These are phyloP conservation scores for Rhizophora mangle DNA, from an alignment of 345 rosid genomes.

Conservation along the genomic window DNA sequence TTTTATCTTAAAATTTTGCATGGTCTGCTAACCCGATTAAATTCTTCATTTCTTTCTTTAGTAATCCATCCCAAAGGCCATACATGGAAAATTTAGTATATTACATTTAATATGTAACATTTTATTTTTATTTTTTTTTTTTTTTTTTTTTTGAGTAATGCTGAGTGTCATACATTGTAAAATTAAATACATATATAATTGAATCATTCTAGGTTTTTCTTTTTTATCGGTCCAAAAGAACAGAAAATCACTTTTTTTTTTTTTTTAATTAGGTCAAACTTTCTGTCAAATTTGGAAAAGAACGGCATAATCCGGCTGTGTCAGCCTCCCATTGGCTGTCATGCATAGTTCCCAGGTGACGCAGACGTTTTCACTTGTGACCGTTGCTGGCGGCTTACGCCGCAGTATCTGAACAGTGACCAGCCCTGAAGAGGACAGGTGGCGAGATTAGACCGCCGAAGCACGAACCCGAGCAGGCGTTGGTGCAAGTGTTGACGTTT, in stretches of 20 bases:
- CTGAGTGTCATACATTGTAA: no score
- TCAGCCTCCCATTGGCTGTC: neutral
- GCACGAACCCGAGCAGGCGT: constrained; percentile 13
- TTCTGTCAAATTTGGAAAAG: neutral
- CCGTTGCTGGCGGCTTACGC: constrained; percentile 1
- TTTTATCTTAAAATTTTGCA: no score
- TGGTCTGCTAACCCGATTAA: no score
- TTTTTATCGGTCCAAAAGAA: neutral
- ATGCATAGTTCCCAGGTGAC: constrained; percentile 18
- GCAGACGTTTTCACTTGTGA: neutral
- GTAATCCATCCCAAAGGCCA: no score
- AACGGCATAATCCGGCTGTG: neutral
- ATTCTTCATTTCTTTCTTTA: no score
- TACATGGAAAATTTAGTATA: no score
- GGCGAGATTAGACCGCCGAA: constrained; percentile 20
- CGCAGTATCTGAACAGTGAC: constrained; percentile 22
- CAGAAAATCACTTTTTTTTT: neutral
- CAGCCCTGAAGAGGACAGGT: constrained; percentile 8
- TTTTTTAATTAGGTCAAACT: neutral
- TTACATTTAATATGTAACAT: no score
- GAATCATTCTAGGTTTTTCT: neutral
- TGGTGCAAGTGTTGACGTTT: constrained; percentile 9
- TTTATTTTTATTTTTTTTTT: no score
- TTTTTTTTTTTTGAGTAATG: no score
- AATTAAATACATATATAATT: no score